These are phyloP conservation scores for Corylus heterophylla DNA, from an alignment of 306 rosid genomes.

Conservation along the genomic window DNA sequence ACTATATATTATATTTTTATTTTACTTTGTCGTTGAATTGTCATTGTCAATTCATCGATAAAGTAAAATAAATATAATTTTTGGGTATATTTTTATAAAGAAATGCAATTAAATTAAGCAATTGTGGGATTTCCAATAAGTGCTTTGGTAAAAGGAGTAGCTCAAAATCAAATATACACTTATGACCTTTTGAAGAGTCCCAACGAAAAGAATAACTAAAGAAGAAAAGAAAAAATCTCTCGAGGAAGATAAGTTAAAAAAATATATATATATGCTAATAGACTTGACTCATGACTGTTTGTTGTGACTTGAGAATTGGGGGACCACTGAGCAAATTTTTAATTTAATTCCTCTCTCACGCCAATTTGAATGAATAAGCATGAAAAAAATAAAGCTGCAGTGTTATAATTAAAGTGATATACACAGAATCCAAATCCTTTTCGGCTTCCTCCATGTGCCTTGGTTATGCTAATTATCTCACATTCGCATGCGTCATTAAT, in stretches of 20 bases:
- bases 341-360: not conserved
- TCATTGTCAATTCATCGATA: too few species aligned
- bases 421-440: slow-evolving; percentile 12
- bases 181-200: slow-evolving; percentile 18
- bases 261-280: not conserved
- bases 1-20: too few species aligned
- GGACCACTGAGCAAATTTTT: slow-evolving; percentile 36
- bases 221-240: not conserved
- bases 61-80: too few species aligned
- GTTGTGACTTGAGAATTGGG: slow-evolving; percentile 17
- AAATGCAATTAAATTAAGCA: slow-evolving; percentile 22
- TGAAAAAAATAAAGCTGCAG: slow-evolving; percentile 51
- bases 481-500: not conserved
- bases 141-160: slow-evolving; percentile 27
- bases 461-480: not conserved
- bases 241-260: slow-evolving; percentile 1
- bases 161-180: slow-evolving; percentile 17
- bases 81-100: not conserved
- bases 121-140: slow-evolving; percentile 33
- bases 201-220: slow-evolving; percentile 3
- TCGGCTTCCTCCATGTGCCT: slow-evolving; percentile 25
- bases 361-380: slow-evolving; percentile 24
- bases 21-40: too few species aligned
- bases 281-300: slow-evolving; percentile 5
- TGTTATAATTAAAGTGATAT: slow-evolving; percentile 35